Evolutionary conservation across 306 rosid genomes (phyloP).

Genomic region (Quercus variabilis): DNA sequence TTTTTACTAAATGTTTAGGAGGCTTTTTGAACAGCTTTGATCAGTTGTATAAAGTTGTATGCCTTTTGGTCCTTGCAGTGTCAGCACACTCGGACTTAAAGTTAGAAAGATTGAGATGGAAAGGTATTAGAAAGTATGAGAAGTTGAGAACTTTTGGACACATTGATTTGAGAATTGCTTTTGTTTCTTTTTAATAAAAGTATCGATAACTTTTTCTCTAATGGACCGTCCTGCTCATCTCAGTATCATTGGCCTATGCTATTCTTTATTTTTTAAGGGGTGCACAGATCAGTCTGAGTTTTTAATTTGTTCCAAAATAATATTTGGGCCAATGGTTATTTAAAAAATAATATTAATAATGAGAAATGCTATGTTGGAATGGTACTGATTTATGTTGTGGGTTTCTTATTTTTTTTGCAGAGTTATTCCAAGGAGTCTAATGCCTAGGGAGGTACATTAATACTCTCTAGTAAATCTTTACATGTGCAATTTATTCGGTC

Average conservation of each 20-base stretch:
- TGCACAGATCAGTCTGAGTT: no score
- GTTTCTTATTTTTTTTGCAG: slow-evolving; percentile 47
- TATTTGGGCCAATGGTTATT: background rate
- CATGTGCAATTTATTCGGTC: background rate
- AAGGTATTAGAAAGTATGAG: slow-evolving; percentile 27
- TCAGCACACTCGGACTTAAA: slow-evolving; percentile 6
- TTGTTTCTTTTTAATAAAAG: background rate
- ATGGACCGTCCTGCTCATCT: slow-evolving; percentile 6
- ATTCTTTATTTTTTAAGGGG: no score
- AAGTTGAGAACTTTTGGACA: slow-evolving; percentile 12
- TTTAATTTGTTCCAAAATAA: background rate
- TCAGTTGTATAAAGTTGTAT: slow-evolving; percentile 35
- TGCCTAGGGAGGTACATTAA: slow-evolving; percentile 90
- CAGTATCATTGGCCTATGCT: background rate
- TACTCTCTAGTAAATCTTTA: background rate
- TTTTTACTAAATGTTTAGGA: slow-evolving; percentile 21
- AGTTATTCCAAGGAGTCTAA: slow-evolving; percentile 80
- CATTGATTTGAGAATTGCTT: slow-evolving; percentile 13
- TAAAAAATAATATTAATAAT: background rate
- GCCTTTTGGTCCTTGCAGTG: slow-evolving; percentile 38
- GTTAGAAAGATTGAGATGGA: slow-evolving; percentile 8
- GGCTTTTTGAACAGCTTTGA: slow-evolving; percentile 24
- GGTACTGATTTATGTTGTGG: slow-evolving; percentile 14
- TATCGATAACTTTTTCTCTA: background rate
- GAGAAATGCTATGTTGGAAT: background rate